Conservation (phyloP, 257 asterid species). For the Salvia miltiorrhiza region DNA sequence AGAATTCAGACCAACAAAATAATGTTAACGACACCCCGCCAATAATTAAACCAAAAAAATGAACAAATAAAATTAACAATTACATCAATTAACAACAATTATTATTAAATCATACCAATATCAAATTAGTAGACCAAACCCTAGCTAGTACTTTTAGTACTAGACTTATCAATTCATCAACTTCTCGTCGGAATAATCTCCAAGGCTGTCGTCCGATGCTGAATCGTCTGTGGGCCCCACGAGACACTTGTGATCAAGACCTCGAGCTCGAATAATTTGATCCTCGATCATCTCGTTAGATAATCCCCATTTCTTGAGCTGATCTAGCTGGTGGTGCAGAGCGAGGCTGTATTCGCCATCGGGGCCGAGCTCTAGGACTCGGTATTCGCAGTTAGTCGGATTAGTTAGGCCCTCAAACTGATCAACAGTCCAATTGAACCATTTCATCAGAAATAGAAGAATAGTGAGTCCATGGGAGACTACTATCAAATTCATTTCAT, state of each 20-base stretch:
- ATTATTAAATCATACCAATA: not conserved
- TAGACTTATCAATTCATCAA: not conserved
- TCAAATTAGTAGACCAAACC: not conserved
- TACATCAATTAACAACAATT: not conserved
- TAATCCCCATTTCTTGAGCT: conserved; percentile 50
- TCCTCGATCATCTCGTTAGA: conserved; percentile 50
- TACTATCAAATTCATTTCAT: conserved; percentile 41
- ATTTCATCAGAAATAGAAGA: conserved; percentile 62
- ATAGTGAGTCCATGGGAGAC: conserved; percentile 63
- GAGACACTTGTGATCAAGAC: not conserved
- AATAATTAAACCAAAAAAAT: not conserved
- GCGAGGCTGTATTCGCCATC: conserved; percentile 61
- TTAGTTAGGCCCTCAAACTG: conserved; percentile 52
- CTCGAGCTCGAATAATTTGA: conserved; percentile 39
- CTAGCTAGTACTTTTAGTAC: not conserved
- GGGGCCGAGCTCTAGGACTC: conserved; percentile 48
- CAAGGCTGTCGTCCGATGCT: not conserved
- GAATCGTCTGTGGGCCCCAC: not conserved
- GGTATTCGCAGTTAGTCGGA: conserved; percentile 40
- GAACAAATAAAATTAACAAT: not conserved
- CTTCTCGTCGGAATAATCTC: not conserved
- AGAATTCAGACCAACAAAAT: no score
- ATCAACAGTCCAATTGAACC: conserved; percentile 70
- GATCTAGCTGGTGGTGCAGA: conserved; percentile 40
- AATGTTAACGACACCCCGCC: not conserved